Percentiles rank a stretch among this genome's conserved stretches.
Evolutionary conservation across 1,284 basidiomycete genomes (phyloP).

Genomic region (Chiua sp.): DNA sequence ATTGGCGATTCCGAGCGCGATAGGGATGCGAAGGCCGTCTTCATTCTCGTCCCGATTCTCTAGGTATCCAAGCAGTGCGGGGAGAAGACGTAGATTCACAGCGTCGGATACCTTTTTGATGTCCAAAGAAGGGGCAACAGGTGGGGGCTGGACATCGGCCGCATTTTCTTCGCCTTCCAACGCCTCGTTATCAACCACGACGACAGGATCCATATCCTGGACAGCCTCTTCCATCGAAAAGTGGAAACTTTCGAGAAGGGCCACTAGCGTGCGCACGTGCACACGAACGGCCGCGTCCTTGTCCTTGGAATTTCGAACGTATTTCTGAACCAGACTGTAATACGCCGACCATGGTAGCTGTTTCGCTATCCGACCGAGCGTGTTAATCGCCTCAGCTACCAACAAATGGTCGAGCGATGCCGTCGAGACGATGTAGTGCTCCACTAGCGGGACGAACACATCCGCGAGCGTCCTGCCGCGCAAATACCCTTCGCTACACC

Average conservation of each 20-base stretch:
- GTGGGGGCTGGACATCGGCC: slow-evolving; percentile 14
- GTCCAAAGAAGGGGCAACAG: slow-evolving; percentile 26
- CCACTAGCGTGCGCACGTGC: slow-evolving; percentile 87
- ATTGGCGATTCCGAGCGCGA: slow-evolving; percentile 88
- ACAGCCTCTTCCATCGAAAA: slow-evolving; percentile 72
- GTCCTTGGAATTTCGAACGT: slow-evolving; percentile 75
- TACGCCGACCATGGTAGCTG: slow-evolving; percentile 89
- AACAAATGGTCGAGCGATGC: slow-evolving; percentile 86
- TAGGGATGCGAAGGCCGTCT: slow-evolving; percentile 85
- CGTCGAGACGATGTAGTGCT: slow-evolving; percentile 79
- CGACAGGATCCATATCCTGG: slow-evolving; percentile 35
- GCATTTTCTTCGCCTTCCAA: slow-evolving; percentile 37
- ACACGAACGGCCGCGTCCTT: slow-evolving; percentile 83
- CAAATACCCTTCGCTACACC: slow-evolving; percentile 73
- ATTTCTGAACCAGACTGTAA: slow-evolving; percentile 82
- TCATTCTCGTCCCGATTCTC: slow-evolving; percentile 87
- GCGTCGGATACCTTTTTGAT: slow-evolving; percentile 71
- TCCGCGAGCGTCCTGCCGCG: slow-evolving; percentile 80
- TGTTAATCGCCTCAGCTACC: slow-evolving; percentile 87
- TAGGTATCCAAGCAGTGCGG: slow-evolving; percentile 77
- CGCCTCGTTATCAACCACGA: slow-evolving; percentile 34
- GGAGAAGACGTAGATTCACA: slow-evolving; percentile 79
- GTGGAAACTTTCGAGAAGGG: slow-evolving; percentile 92
- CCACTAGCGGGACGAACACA: slow-evolving; percentile 88
- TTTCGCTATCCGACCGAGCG: slow-evolving; percentile 78